Percentiles rank a stretch among this genome's conserved stretches.
These are phyloP conservation scores for Trypanosoma scelopori DNA, from an alignment of 208 protist species.

Conservation along the genomic window DNA sequence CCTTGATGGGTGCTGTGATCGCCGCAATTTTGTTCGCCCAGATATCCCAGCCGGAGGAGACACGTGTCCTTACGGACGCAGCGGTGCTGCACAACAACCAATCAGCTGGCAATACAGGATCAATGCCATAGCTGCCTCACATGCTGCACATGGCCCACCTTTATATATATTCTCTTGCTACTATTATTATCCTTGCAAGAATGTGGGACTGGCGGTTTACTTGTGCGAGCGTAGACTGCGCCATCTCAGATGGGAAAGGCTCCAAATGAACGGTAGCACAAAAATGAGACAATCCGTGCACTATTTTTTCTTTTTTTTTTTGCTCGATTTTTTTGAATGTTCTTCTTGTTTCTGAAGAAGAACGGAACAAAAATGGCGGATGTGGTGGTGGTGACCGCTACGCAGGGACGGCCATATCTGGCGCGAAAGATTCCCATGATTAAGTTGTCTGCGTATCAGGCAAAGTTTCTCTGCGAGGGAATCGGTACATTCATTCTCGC, in stretches of 20 bases:
- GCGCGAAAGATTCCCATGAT: constrained; percentile 53
- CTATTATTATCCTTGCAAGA: too few species aligned
- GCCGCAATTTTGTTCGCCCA: constrained; percentile 70
- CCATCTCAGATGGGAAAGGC: too few species aligned
- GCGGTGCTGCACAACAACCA: constrained; percentile 39
- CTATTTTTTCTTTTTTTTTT: not conserved
- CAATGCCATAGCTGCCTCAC: constrained; percentile 32
- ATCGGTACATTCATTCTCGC: constrained; percentile 79
- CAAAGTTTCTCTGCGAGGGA: constrained; percentile 63
- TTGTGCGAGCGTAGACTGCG: too few species aligned
- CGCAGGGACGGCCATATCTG: constrained; percentile 26
- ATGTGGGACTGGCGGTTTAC: too few species aligned
- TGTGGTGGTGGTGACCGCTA: constrained; percentile 5
- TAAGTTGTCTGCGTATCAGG: constrained; percentile 56
- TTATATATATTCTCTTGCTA: constrained; percentile 11
- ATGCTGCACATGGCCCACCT: constrained; percentile 18
- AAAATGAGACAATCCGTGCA: not conserved
- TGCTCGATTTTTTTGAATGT: constrained; percentile 5
- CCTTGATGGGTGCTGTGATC: constrained; percentile 55
- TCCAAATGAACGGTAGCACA: too few species aligned
- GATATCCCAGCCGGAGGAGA: constrained; percentile 56
- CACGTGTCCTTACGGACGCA: constrained; percentile 15
- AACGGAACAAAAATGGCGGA: constrained; percentile 3
- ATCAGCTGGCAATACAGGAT: not conserved
- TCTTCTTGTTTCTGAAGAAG: too few species aligned